A percentile compares a stretch with the other conserved stretches of the same genome.
These are phyloP conservation scores for Cucurbita moschata DNA, from an alignment of 306 rosid genomes.

Conservation along the genomic window DNA sequence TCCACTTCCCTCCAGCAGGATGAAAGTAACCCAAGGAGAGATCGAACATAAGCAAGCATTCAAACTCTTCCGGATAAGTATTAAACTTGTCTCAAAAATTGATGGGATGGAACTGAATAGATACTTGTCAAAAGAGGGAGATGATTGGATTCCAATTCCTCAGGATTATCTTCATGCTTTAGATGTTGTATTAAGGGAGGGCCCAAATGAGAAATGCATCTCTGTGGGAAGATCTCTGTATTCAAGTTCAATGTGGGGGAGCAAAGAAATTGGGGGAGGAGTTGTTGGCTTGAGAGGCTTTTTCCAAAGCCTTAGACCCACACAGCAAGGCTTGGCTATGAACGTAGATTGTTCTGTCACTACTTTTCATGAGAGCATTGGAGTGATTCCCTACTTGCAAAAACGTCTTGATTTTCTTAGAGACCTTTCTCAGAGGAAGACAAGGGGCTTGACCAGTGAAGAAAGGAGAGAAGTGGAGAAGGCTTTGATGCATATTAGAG, in stretches of 20 bases:
- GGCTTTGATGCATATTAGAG: conserved; percentile 73
- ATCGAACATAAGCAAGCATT: conserved; percentile 25
- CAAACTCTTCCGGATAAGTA: conserved; percentile 55
- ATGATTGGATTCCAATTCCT: conserved; percentile 81
- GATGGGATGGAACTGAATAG: conserved; percentile 54
- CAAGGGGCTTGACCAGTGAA: conserved; percentile 32
- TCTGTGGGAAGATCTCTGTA: conserved; percentile 77
- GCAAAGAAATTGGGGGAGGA: conserved; percentile 87
- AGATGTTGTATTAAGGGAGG: conserved; percentile 85
- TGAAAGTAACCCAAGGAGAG: conserved; percentile 25
- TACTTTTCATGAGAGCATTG: conserved; percentile 91
- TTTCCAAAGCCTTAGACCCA: conserved; percentile 95
- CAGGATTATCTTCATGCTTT: conserved; percentile 96
- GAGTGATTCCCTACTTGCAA: conserved; percentile 77
- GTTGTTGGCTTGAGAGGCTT: conserved; percentile 91
- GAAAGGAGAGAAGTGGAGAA: conserved; percentile 83
- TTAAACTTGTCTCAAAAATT: conserved; percentile 72
- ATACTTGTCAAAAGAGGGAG: conserved; percentile 66
- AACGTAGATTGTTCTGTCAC: conserved; percentile 90
- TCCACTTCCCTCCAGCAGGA: conserved; percentile 39
- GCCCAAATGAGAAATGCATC: conserved; percentile 67
- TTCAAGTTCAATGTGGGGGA: conserved; percentile 70
- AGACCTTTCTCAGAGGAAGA: conserved; percentile 67
- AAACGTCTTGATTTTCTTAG: conserved; percentile 73
- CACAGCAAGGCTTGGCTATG: conserved; percentile 91